Evolutionary conservation across 345 rosid species (phyloP), one percentile per base, ranked within the genome.

Genomic region (Hevea brasiliensis): DNA sequence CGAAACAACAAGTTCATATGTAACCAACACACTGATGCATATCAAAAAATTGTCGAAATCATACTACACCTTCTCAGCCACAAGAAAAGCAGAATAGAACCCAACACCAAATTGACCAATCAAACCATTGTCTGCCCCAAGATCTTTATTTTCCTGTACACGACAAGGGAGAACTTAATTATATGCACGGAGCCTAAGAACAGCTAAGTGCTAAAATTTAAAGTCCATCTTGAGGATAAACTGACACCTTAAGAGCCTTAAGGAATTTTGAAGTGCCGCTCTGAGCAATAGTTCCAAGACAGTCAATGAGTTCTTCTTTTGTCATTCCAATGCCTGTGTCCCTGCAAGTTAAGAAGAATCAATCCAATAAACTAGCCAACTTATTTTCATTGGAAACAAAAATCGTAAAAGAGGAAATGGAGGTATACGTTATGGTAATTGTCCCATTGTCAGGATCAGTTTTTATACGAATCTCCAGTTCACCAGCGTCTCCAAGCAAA

Each of bases 41-140:
- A 71, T 60, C 12, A 37, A 48, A 7, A 64, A 50, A 15, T 37
- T 3, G n/a, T 15, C 14, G 56, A 67, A 75, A 47, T 50, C 55
- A 65, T 40, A 17, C 15, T n/a, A 74, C 75, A 92, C 98, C 99
- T 89, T 92, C 69, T 92, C 90, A 70, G 99, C 93, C 53, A 95
- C 98, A 79, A 95, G 91, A 84, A 95, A 95, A 64, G 99, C 93
- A 68, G 99, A 92, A 85, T 95, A 92, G 83, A 95, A 95, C 23
- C 99, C 99, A 82, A 95, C 99, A 85, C 98, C 99, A 84, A 95
- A 95, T 79, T 95, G 99, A 37, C 99, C 99, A 13, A 95, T 95
- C 87, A 95, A 81, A 64, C 91, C 76, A 32, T 86, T 95, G 83
- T 95, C 99, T 15, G 89, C 88, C 23, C 99, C 98, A n/a, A 84